Evolutionary conservation across 352 stramenopile species (phyloP).

Genomic region (Elongisporangium prolatum): DNA sequence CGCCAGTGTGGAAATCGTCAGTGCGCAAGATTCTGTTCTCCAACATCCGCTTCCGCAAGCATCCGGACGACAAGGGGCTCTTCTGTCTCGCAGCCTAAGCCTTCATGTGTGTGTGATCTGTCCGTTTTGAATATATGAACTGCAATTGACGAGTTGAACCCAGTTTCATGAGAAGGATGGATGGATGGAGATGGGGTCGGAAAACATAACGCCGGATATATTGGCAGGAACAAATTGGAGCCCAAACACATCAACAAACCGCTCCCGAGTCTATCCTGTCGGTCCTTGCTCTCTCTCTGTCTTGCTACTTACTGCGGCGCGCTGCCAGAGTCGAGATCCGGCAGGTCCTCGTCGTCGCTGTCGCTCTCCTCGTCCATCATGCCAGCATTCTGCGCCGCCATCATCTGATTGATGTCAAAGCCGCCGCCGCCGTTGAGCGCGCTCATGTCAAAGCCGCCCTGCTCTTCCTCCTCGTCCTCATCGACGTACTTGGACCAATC

Average conservation of each 20-base stretch:
- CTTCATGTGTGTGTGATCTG: neutral
- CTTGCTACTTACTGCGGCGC: slow-evolving; percentile 7
- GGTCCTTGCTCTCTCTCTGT: neutral
- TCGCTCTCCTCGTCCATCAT: slow-evolving; percentile 68
- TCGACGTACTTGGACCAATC: slow-evolving; percentile 97
- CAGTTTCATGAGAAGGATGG: neutral
- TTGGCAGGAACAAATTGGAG: neutral
- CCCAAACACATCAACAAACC: neutral
- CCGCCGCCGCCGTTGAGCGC: slow-evolving; percentile 81
- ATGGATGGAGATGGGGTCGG: neutral
- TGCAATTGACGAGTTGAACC: neutral
- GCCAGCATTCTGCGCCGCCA: slow-evolving; percentile 79
- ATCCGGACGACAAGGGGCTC: slow-evolving; percentile 63
- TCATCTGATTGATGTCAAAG: slow-evolving; percentile 96
- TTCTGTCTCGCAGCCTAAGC: slow-evolving; percentile 67
- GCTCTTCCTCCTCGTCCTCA: slow-evolving; percentile 94
- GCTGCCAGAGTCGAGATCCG: slow-evolving; percentile 67
- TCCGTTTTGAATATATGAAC: neutral
- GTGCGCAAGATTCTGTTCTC: slow-evolving; percentile 89
- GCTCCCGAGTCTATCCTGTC: neutral
- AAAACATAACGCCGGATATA: neutral
- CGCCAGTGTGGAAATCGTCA: slow-evolving; percentile 86
- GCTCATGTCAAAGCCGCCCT: slow-evolving; percentile 83
- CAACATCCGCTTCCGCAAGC: slow-evolving; percentile 80
- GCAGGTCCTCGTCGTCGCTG: slow-evolving; percentile 83